These are phyloP conservation scores for Fusarium caatingaense DNA, from an alignment of 2,329 filamentous ascomycete species.

Conservation along the genomic window DNA sequence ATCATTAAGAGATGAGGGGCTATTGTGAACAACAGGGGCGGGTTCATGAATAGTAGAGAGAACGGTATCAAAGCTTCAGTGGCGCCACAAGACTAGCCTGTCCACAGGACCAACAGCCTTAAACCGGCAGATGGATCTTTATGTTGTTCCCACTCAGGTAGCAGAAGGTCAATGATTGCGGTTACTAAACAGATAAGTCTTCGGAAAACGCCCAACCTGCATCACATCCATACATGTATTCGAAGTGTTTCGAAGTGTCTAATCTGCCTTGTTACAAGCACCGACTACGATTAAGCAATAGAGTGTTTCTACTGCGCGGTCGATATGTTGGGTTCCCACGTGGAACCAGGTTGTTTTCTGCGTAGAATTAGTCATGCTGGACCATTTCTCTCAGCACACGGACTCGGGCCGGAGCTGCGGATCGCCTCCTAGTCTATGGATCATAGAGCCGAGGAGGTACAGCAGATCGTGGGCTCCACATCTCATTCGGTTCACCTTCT, in stretches of 20 bases:
- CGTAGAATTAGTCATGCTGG: background rate
- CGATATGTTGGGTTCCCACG: background rate
- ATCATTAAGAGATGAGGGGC: too few species aligned
- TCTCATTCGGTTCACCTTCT: background rate
- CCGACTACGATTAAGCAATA: background rate
- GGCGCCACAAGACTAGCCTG: too few species aligned
- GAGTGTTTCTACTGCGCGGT: background rate
- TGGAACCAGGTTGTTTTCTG: background rate
- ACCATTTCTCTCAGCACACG: background rate
- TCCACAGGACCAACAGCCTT: too few species aligned
- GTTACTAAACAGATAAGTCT: background rate
- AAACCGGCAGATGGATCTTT: background rate
- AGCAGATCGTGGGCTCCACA: background rate
- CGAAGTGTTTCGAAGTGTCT: background rate
- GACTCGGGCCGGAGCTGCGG: background rate
- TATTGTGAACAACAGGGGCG: too few species aligned
- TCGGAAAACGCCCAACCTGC: fast-evolving
- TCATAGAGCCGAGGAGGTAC: background rate
- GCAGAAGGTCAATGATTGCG: background rate
- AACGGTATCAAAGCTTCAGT: too few species aligned
- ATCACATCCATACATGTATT: background rate
- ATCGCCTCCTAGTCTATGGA: background rate
- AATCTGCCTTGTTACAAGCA: background rate
- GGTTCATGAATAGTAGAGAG: too few species aligned
- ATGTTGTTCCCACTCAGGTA: background rate